Percentiles rank a stretch among this genome's conserved stretches.
Evolutionary conservation across 1,139 yeast genomes (phyloP).

Genomic region (Arxiozyma slooffiae): DNA sequence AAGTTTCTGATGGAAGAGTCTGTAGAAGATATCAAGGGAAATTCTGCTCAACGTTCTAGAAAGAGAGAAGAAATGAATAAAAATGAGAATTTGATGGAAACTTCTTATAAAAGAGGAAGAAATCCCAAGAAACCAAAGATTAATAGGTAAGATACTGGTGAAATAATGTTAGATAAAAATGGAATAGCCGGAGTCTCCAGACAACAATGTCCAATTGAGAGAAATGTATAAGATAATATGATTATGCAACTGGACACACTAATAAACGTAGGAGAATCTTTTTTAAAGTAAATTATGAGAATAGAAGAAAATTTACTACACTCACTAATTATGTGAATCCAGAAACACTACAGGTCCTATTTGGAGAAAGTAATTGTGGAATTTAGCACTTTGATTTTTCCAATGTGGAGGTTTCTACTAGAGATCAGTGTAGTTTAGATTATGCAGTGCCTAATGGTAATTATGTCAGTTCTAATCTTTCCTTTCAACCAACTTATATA

Average conservation of each 20-base stretch:
- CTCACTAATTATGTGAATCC: neutral
- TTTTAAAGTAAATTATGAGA: neutral
- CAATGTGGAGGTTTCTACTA: neutral
- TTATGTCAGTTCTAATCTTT: neutral
- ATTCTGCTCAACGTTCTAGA: neutral
- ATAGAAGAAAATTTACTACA: neutral
- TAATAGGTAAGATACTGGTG: neutral
- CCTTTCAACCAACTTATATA: neutral
- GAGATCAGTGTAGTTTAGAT: neutral
- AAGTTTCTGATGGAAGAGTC: neutral
- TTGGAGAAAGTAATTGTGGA: neutral
- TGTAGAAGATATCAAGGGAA: neutral
- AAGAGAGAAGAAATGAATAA: neutral
- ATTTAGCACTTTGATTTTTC: constrained; percentile 1
- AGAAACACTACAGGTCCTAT: neutral
- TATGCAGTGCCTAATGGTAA: neutral
- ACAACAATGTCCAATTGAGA: neutral
- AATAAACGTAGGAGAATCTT: neutral
- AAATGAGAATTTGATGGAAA: neutral
- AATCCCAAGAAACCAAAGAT: neutral
- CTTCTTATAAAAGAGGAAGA: neutral
- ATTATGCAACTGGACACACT: neutral
- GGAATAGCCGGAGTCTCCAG: too few species aligned
- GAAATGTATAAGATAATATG: neutral
- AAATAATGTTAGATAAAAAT: neutral